These are phyloP conservation scores for Exophiala phaeomuriformis DNA, from an alignment of 2,329 filamentous ascomycete genomes.

Conservation along the genomic window DNA sequence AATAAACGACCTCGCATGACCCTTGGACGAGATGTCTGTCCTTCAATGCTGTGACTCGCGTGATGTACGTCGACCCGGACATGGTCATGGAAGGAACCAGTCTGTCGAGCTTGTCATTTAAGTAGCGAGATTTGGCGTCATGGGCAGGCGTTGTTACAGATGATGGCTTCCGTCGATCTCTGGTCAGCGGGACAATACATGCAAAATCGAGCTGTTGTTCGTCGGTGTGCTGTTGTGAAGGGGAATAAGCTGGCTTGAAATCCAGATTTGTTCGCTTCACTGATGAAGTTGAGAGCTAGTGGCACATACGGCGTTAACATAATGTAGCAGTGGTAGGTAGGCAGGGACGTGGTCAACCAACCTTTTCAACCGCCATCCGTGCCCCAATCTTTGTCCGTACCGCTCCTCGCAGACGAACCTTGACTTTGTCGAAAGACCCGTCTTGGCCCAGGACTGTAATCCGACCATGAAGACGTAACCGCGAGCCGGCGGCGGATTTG, in stretches of 20 bases:
- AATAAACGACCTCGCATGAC: conserved; percentile 19
- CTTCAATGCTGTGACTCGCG: conserved; percentile 15
- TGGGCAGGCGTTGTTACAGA: not conserved
- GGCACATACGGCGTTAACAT: not conserved
- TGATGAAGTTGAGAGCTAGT: conserved; percentile 8
- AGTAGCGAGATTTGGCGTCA: not conserved
- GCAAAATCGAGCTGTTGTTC: conserved; percentile 20
- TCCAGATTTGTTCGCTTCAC: conserved; percentile 9
- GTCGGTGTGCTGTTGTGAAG: conserved; percentile 7
- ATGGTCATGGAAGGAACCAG: conserved; percentile 19
- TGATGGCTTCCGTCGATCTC: not conserved
- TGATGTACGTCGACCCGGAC: conserved; percentile 18
- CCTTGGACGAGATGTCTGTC: conserved; percentile 18
- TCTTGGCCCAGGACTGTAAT: conserved; percentile 13
- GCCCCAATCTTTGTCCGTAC: conserved; percentile 14
- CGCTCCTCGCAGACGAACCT: conserved; percentile 13
- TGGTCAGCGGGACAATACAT: conserved; percentile 9
- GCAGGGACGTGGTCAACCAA: not conserved
- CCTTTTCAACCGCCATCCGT: conserved; percentile 11
- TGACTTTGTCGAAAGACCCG: conserved; percentile 16
- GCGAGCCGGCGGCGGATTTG: conserved; percentile 3
- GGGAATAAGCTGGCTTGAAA: conserved; percentile 18
- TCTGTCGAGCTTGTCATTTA: not conserved
- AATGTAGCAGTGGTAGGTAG: not conserved
- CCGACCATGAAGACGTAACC: conserved; percentile 14